These are phyloP conservation scores for Microascus cirrosus DNA, from an alignment of 2,329 filamentous ascomycete genomes.

Conservation along the genomic window DNA sequence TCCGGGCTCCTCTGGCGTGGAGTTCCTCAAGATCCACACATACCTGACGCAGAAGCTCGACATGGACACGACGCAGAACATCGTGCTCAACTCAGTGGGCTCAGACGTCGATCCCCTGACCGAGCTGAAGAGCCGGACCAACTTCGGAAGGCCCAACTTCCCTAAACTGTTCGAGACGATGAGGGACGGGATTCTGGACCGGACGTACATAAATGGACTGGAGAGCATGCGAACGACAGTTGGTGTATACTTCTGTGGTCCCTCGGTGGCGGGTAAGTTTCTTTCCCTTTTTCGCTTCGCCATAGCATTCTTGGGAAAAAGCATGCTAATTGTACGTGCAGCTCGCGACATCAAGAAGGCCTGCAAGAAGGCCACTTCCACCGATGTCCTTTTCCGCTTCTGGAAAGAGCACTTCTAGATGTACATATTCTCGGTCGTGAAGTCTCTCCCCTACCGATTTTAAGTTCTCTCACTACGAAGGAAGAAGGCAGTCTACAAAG, in stretches of 20 bases:
- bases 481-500: too few species aligned
- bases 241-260: slow-evolving; percentile 96
- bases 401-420: slow-evolving; percentile 89
- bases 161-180: slow-evolving; percentile 67
- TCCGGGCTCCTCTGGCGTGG: slow-evolving; percentile 55
- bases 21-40: slow-evolving; percentile 96
- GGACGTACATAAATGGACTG: slow-evolving; percentile 74
- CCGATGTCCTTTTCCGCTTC: slow-evolving; percentile 87
- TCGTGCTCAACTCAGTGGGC: slow-evolving; percentile 91
- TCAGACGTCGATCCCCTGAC: slow-evolving; percentile 82
- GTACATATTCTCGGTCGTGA: slow-evolving; percentile 8
- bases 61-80: slow-evolving; percentile 87
- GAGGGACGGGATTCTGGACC: slow-evolving; percentile 76
- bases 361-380: slow-evolving; percentile 58
- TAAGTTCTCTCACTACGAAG: neutral
- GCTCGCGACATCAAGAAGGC: slow-evolving; percentile 80
- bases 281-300: neutral
- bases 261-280: slow-evolving; percentile 54
- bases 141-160: slow-evolving; percentile 93
- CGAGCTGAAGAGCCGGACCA: slow-evolving; percentile 78
- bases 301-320: neutral
- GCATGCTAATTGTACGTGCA: slow-evolving; percentile 13
- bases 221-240: slow-evolving; percentile 74
- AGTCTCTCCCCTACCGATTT: neutral
- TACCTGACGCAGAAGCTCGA: slow-evolving; percentile 93